Percentiles rank a stretch among this genome's conserved stretches.
These are phyloP conservation scores for Guadua angustifolia DNA, from an alignment of 176 grass and related monocot genomes.

Conservation along the genomic window DNA sequence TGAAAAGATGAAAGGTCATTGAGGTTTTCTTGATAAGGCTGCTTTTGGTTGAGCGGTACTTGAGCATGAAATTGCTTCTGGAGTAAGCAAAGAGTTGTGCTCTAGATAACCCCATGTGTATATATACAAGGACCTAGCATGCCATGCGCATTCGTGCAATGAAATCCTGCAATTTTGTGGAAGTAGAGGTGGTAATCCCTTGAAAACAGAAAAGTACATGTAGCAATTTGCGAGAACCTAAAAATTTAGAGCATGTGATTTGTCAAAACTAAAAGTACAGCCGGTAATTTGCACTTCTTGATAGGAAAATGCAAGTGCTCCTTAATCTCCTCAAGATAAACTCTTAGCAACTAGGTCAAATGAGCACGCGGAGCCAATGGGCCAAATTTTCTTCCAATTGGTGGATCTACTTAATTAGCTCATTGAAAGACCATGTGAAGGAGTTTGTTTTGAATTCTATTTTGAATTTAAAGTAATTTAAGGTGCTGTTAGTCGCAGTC, in stretches of 20 bases:
- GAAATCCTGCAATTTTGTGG: neutral
- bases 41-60: neutral
- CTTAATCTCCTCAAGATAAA: neutral
- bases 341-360: neutral
- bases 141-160: neutral
- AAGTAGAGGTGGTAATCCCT: neutral
- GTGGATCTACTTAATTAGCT: slow-evolving; percentile 2
- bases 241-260: neutral
- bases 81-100: neutral
- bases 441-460: no score
- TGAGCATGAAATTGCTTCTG: neutral
- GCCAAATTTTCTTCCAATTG: neutral
- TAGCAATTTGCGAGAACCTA: neutral
- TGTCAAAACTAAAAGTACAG: neutral
- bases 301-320: neutral
- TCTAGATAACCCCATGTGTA: neutral
- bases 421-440: no score
- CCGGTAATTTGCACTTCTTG: neutral
- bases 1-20: neutral
- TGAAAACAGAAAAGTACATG: neutral
- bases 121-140: neutral
- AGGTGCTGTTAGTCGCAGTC: no score
- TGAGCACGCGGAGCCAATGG: neutral
- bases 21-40: neutral
- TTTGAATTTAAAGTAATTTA: no score